These are phyloP conservation scores for Picea abies DNA, from an alignment of 83 land plant species.

Conservation along the genomic window DNA sequence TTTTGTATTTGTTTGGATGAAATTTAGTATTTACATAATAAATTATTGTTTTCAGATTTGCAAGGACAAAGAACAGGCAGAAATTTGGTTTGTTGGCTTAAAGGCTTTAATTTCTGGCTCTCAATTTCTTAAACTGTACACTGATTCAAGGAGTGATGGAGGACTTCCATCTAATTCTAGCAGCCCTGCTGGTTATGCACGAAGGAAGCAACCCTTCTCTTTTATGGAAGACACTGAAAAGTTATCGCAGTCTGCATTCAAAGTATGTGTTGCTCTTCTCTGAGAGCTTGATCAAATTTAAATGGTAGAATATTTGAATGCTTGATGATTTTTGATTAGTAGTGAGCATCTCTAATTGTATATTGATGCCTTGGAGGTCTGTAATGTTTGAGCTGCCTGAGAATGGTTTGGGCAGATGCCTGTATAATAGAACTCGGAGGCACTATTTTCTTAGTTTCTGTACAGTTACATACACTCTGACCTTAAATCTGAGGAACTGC, in stretches of 20 bases:
- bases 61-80: constrained; percentile 81
- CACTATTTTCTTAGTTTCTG: neutral
- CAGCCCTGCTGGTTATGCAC: constrained; percentile 49
- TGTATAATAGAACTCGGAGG: neutral
- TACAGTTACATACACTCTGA: neutral
- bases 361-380: neutral
- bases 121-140: constrained; percentile 22
- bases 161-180: constrained; percentile 29
- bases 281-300: neutral
- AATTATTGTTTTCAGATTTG: constrained; percentile 49
- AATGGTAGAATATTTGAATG: neutral
- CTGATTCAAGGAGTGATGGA: constrained; percentile 23
- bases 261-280: neutral
- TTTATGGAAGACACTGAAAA: constrained; percentile 35
- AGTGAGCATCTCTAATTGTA: neutral
- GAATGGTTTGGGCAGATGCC: neutral
- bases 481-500: neutral
- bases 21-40: neutral
- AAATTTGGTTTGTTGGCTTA: constrained; percentile 69
- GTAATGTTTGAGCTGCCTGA: neutral
- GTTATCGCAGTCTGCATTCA: constrained; percentile 36
- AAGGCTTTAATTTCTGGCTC: constrained; percentile 45
- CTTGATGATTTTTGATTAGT: neutral
- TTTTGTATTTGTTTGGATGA: neutral
- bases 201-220: constrained; percentile 45